Conservation (phyloP, 2,329 filamentous ascomycete genomes). For the Neofusicoccum umdonicola region DNA sequence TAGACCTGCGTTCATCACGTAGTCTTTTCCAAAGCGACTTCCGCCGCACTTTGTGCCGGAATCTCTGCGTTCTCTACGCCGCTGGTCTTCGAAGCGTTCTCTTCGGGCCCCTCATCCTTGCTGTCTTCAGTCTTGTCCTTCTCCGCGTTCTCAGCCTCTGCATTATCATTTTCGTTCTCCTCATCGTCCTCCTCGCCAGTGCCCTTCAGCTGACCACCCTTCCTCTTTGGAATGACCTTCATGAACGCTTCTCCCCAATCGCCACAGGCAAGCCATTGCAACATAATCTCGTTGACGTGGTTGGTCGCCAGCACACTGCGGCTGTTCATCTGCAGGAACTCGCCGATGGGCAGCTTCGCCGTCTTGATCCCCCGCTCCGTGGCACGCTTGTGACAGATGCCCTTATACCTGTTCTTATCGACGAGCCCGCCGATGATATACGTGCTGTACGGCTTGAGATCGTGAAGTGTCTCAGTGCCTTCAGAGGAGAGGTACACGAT, state of each 20-base stretch:
- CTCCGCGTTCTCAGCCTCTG: slow-evolving; percentile 10
- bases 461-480: slow-evolving; percentile 77
- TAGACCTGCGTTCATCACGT: neutral
- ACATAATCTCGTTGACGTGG: slow-evolving; percentile 95
- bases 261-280: slow-evolving; percentile 83
- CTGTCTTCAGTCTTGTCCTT: neutral
- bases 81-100: neutral
- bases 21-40: neutral
- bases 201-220: slow-evolving; percentile 68
- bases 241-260: slow-evolving; percentile 92
- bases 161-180: slow-evolving; percentile 19
- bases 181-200: slow-evolving; percentile 21
- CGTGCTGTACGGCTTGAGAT: slow-evolving; percentile 80
- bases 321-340: slow-evolving; percentile 88
- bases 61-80: neutral
- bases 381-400: slow-evolving; percentile 83
- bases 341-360: slow-evolving; percentile 89
- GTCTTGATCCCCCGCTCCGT: slow-evolving; percentile 74
- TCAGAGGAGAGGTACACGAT: slow-evolving; percentile 91
- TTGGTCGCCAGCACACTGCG: slow-evolving; percentile 88
- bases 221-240: slow-evolving; percentile 83
- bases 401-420: slow-evolving; percentile 95
- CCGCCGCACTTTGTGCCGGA: neutral
- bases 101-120: neutral
- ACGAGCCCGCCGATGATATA: slow-evolving; percentile 95